A percentile compares a stretch with the other conserved stretches of the same genome.
phyloP scores from a whole-genome alignment of 345 rosid species.

The Kandelia obovata region DNA sequence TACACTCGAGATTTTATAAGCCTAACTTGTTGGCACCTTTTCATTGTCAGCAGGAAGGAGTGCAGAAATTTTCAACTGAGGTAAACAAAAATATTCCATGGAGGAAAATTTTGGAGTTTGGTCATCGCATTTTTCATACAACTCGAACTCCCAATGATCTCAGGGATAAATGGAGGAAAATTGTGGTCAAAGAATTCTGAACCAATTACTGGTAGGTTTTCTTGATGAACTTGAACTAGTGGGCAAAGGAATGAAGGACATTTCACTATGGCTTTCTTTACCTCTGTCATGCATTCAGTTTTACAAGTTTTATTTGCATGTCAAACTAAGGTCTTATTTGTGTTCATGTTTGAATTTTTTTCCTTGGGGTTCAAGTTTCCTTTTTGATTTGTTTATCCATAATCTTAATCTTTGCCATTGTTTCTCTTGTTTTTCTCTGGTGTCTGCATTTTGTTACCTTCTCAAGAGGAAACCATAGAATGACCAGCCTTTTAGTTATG shows the following conservation, averaged over 20 bases:
- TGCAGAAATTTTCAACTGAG: constrained; percentile 36
- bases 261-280: too few species aligned
- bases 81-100: constrained; percentile 67
- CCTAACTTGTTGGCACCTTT: background rate
- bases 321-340: too few species aligned
- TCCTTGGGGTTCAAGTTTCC: too few species aligned
- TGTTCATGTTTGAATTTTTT: too few species aligned
- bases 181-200: background rate
- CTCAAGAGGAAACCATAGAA: too few species aligned
- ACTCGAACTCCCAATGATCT: constrained; percentile 68
- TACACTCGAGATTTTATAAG: background rate
- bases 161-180: constrained; percentile 79
- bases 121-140: constrained; percentile 47
- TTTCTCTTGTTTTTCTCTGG: too few species aligned
- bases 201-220: background rate
- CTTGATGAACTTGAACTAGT: background rate
- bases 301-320: too few species aligned
- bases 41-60: constrained; percentile 51
- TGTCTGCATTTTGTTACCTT: too few species aligned
- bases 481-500: too few species aligned
- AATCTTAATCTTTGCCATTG: too few species aligned
- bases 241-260: background rate
- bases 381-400: too few species aligned
- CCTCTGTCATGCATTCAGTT: too few species aligned
- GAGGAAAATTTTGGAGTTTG: constrained; percentile 72